Base-by-base conservation (phyloP, 345 rosid genomes). In the Nasturtium officinale region DNA sequence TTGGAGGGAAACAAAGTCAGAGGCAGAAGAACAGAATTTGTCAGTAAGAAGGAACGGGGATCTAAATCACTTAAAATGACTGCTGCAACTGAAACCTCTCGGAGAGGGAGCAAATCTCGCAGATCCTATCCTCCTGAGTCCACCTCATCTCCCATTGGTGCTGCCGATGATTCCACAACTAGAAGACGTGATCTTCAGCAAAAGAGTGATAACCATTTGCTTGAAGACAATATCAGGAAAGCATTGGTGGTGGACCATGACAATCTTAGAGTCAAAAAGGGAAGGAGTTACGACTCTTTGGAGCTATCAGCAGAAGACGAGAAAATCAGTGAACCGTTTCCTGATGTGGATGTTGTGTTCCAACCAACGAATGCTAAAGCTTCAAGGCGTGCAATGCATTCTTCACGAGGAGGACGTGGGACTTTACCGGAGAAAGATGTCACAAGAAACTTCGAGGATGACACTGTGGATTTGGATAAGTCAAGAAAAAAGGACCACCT, bases 51-150 rank as follows among this genome's bases (percentile, higher is more conserved):
- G 40, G 77, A 78, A 13, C 35, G 33, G 7, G 59, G 77, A 60
- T 72, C 81, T 32, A 78, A 53, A 28, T 67, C 74, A 33, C 62
- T 78, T 5, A 72, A 78, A 1, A 26, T 60, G 43, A 29, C 64
- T 32, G 77, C 42, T 65, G 77, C 65, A 72, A 59, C 40, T 66
- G 77, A 72, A 72, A 60, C 51, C 42, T 66, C 72, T 2, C 30
- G 69, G 10, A 53, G 56, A 60, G 45, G 46, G 64, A 66, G 12
- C 64, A 73, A 52, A 54, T 45, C 74, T 72, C 78, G 77, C 13
- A 72, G 72, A 60, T 72, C 81, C 0, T 78, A 72, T 25, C 78
- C 70, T 72, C 81, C 78, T 45, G 74, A 65, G 50, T 37, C 56
- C 16, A 52, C 26, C 35, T 40, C 80, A 71, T 58, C 73, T 57